These are phyloP conservation scores for Trichoderma pleuroti DNA, from an alignment of 2,329 filamentous ascomycete species.

Conservation along the genomic window DNA sequence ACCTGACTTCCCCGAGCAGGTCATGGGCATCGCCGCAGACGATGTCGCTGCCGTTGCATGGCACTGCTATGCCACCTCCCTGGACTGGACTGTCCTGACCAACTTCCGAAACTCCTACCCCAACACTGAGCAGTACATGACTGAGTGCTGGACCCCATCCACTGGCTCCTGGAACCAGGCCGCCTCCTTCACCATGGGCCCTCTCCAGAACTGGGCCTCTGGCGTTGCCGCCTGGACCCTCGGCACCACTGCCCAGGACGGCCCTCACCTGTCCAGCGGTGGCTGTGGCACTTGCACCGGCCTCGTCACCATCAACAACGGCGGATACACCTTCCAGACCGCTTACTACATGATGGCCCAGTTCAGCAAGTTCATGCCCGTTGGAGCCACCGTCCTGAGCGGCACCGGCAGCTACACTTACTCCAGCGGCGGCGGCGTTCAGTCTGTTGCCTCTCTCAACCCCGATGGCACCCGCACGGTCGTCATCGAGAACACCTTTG, in stretches of 20 bases:
- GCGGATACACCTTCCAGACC: slow-evolving; percentile 42
- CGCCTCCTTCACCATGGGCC: slow-evolving; percentile 46
- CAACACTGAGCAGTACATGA: slow-evolving; percentile 43
- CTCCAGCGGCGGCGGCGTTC: slow-evolving; percentile 33
- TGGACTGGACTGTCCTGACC: slow-evolving; percentile 37
- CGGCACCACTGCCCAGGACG: slow-evolving; percentile 39
- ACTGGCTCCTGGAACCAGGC: slow-evolving; percentile 36
- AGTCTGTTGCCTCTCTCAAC: slow-evolving; percentile 44
- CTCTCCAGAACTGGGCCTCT: slow-evolving; percentile 44
- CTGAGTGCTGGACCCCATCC: slow-evolving; percentile 42
- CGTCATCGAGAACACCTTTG: slow-evolving; percentile 27
- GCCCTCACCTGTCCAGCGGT: slow-evolving; percentile 38
- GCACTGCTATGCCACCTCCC: slow-evolving; percentile 38
- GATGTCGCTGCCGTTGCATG: slow-evolving; percentile 36
- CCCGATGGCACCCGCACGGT: slow-evolving; percentile 43
- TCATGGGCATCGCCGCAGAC: slow-evolving; percentile 31
- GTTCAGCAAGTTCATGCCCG: slow-evolving; percentile 46
- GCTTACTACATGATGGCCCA: slow-evolving; percentile 53
- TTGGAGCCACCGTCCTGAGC: slow-evolving; percentile 40
- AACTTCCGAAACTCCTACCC: slow-evolving; percentile 39
- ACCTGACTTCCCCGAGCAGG: slow-evolving; percentile 36
- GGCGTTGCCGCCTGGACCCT: slow-evolving; percentile 44
- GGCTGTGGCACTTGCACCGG: slow-evolving; percentile 44
- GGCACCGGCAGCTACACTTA: slow-evolving; percentile 37
- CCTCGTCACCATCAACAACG: slow-evolving; percentile 52